A percentile compares a stretch with the other conserved stretches of the same genome.
These are phyloP conservation scores for Saussurea involucrata DNA, from an alignment of 129 eudicot genomes.

Conservation along the genomic window DNA sequence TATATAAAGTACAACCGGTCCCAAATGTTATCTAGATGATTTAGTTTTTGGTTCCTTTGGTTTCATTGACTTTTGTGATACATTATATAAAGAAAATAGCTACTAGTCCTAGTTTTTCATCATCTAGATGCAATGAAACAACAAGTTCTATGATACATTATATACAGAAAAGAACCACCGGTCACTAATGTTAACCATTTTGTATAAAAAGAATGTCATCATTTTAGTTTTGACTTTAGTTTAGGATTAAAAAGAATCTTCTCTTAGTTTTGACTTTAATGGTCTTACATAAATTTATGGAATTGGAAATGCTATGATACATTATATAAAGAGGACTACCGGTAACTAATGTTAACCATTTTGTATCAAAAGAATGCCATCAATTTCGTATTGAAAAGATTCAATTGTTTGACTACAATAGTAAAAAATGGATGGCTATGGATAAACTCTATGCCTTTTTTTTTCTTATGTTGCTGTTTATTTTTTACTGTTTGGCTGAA, in stretches of 20 bases:
- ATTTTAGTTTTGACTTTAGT: neutral
- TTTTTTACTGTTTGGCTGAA: conserved; percentile 1
- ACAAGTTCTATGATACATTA: no score
- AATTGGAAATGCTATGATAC: neutral
- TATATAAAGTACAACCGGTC: no score
- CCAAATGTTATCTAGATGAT: no score
- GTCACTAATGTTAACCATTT: neutral
- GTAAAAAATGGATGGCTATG: conserved; percentile 4
- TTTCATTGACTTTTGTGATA: no score
- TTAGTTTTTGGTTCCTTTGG: no score
- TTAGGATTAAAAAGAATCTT: neutral
- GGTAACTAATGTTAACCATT: neutral
- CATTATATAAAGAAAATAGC: neutral
- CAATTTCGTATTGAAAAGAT: neutral
- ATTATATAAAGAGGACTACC: neutral
- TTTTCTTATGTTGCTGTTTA: neutral
- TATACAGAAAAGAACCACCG: no score
- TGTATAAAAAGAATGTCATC: neutral
- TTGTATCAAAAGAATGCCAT: neutral
- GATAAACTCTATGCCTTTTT: conserved; percentile 7
- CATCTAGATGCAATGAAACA: no score
- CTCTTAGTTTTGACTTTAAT: neutral
- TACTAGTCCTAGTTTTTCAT: neutral
- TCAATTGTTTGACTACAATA: neutral
- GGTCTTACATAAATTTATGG: neutral